These are phyloP conservation scores for Fraxinus velutina DNA, from an alignment of 305 asterid genomes.

Conservation along the genomic window DNA sequence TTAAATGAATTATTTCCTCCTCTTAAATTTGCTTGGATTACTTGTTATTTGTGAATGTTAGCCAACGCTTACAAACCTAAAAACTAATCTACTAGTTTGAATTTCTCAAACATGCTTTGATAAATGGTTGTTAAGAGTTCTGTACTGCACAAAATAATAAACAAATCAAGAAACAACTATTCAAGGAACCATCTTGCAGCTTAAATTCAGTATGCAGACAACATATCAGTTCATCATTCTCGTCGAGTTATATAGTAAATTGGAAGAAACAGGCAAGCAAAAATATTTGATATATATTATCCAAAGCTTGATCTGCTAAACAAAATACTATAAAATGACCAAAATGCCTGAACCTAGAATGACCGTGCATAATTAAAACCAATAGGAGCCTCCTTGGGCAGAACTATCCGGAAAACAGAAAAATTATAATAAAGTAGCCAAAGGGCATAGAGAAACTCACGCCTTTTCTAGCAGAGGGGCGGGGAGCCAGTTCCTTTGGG, in stretches of 20 bases:
- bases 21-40: not conserved
- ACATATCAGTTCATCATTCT: not conserved
- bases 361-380: not conserved
- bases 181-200: not conserved
- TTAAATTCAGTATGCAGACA: not conserved
- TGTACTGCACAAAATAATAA: not conserved
- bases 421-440: not conserved
- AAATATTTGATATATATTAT: not conserved
- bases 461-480: constrained; percentile 35
- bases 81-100: not conserved
- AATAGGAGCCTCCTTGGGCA: not conserved
- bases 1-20: not conserved
- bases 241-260: not conserved
- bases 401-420: not conserved
- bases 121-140: not conserved
- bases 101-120: not conserved
- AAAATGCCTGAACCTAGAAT: not conserved
- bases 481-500: constrained; percentile 25
- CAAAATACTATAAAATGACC: not conserved
- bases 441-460: not conserved
- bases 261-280: not conserved
- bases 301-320: not conserved
- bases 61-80: not conserved
- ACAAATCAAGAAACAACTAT: not conserved
- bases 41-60: not conserved